A percentile compares a stretch with the other conserved stretches of the same genome.
These are phyloP conservation scores for Penicillium sp. DNA, from an alignment of 2,329 filamentous ascomycete species.

Conservation along the genomic window DNA sequence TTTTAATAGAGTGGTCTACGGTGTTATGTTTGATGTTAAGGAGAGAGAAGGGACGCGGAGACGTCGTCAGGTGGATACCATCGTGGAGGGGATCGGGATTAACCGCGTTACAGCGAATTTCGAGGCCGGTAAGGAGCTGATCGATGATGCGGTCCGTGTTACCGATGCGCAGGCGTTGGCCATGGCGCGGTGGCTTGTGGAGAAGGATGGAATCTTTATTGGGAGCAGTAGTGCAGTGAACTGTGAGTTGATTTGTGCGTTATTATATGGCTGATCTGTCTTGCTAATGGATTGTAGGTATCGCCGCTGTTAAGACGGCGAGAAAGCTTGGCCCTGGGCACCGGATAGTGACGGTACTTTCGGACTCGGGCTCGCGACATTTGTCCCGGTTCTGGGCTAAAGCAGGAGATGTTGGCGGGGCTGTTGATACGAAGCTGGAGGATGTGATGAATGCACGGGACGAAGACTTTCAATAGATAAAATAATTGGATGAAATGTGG, in stretches of 20 bases:
- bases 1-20: conserved; percentile 87
- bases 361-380: conserved; percentile 52
- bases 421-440: conserved; percentile 46
- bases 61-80: conserved; percentile 87
- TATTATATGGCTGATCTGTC: conserved; percentile 10
- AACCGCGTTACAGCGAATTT: conserved; percentile 95
- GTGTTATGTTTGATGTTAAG: conserved; percentile 89
- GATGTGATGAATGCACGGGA: conserved; percentile 46
- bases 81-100: conserved; percentile 94
- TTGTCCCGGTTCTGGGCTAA: conserved; percentile 54
- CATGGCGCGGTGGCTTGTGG: conserved; percentile 96
- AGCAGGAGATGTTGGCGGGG: conserved; percentile 48
- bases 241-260: conserved; percentile 52
- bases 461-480: conserved; percentile 29
- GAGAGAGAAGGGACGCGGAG: conserved; percentile 89
- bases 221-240: conserved; percentile 97
- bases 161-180: conserved; percentile 82
- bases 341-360: conserved; percentile 50
- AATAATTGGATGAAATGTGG: not conserved
- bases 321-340: conserved; percentile 49
- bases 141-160: conserved; percentile 88
- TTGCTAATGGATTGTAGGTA: conserved; percentile 36
- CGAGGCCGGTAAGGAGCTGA: conserved; percentile 76
- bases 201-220: conserved; percentile 90
- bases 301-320: conserved; percentile 50